These are phyloP conservation scores for Sungouiella blattae DNA, from an alignment of 805 yeast genomes.

Conservation along the genomic window DNA sequence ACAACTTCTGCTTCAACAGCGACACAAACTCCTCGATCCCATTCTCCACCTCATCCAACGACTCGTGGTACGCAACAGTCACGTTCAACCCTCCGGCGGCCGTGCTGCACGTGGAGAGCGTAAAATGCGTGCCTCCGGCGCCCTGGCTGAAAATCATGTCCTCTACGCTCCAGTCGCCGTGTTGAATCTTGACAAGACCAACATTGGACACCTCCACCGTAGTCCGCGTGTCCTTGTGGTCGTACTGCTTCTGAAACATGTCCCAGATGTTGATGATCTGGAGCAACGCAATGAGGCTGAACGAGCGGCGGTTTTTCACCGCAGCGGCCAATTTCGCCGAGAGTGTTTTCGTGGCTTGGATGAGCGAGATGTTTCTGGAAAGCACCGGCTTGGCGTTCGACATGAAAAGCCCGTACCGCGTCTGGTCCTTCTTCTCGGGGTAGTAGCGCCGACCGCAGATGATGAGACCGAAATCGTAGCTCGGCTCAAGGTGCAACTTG, in stretches of 20 bases:
- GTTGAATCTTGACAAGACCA: slow-evolving; percentile 4
- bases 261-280: slow-evolving; percentile 7
- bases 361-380: slow-evolving; percentile 1
- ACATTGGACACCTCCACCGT: slow-evolving; percentile 14
- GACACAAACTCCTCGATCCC: background rate
- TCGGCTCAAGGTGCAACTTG: background rate
- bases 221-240: slow-evolving; percentile 2
- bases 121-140: slow-evolving; percentile 8
- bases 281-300: slow-evolving; percentile 7
- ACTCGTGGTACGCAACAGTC: slow-evolving; percentile 7
- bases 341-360: slow-evolving; percentile 1
- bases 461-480: slow-evolving; percentile 1
- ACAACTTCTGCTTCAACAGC: background rate
- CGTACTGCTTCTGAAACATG: slow-evolving; percentile 1
- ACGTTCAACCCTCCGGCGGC: slow-evolving; percentile 13
- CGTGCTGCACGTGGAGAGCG: slow-evolving; percentile 10
- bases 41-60: background rate
- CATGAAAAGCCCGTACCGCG: slow-evolving; percentile 11
- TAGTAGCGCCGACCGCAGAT: slow-evolving; percentile 12
- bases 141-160: slow-evolving; percentile 12
- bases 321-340: slow-evolving; percentile 2
- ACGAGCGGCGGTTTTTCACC: slow-evolving; percentile 4
- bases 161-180: slow-evolving; percentile 7
- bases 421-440: slow-evolving; percentile 5
- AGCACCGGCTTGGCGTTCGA: slow-evolving; percentile 2